Evolutionary conservation across 148 eudicot genomes (phyloP).

Genomic region (Persicaria maculosa): DNA sequence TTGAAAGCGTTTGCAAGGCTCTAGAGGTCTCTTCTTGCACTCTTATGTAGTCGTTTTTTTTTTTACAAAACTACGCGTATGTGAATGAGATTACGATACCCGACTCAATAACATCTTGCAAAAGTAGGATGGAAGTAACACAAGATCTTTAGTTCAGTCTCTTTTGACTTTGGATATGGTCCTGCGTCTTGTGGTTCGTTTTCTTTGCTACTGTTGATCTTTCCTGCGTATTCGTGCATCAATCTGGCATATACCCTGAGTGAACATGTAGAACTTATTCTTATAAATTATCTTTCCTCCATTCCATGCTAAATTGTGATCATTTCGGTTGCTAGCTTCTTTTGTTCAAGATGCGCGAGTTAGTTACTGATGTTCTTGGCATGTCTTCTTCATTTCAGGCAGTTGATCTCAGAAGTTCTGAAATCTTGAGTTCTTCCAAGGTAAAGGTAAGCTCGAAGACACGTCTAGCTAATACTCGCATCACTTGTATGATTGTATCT

Average conservation of each 20-base stretch:
- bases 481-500: neutral
- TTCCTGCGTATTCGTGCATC: neutral
- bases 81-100: too few relatives aligned
- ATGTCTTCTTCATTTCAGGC: constrained; percentile 41
- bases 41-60: neutral
- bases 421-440: constrained; percentile 29
- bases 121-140: neutral
- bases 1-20: constrained; percentile 61
- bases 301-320: neutral
- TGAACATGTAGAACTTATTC: neutral
- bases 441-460: constrained; percentile 30
- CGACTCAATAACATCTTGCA: too few relatives aligned
- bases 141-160: neutral
- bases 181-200: constrained; percentile 8
- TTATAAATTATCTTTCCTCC: neutral
- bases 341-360: neutral
- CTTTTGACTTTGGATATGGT: neutral
- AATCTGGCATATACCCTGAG: too few relatives aligned
- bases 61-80: neutral
- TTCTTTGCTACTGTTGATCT: neutral
- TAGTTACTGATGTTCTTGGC: constrained; percentile 4
- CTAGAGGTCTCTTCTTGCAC: constrained; percentile 42
- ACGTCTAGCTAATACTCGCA: neutral
- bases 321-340: neutral
- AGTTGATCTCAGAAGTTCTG: constrained; percentile 65